Base-by-base conservation (phyloP, 495 filamentous ascomycete genomes). In the Choiromyces venosus region DNA sequence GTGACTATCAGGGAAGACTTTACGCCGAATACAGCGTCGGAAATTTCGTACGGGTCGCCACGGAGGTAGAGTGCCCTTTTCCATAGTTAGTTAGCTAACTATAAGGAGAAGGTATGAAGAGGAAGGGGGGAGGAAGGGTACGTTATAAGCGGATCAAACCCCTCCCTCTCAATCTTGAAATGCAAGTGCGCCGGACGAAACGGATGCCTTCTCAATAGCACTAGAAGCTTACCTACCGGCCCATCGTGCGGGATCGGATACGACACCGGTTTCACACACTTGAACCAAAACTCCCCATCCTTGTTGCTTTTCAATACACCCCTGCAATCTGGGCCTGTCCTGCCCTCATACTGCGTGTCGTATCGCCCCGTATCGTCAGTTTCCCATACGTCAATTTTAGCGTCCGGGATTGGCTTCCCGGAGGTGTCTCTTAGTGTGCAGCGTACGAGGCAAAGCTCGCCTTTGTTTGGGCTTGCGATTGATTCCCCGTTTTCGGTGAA, bases 201-300 rank as follows among this genome's bases (percentile, higher is more conserved):
- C 73, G 90, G 88, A 84, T 97, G 94, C 38, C 94, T 85, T 37
- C 87, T 85, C 81, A 97, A 79, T 82, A 82, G 83, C 83, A 84
- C 84, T 82, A 97, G 84, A 80, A 97, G 84, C 84, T 88, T 87
- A 0, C 94, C 94, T 10, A 97, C 92, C 0, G 94, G 94, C 56
- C 94, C 94, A 83, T 97, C 93, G 76, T 93, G 86, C 36, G 93
- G 93, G 78, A 97, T 95, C 0, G 93, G 91, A 82, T 97, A 97
- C 71, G 90, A 88, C 69, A 97, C 93, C 1, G 94, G 94, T 73
- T 89, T 89, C 79, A 97, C 91, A 0, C 89, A 93, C 81, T 89
- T 89, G 83, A 96, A 97, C 91, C 92, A 96, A 83, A 97, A 96
- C 4, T 86, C 78, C 0, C 94, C 94, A 1, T 91, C 83, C 2